Conservation (phyloP, 768 basidiomycete genomes). For the Pleurotus tuber-regium region DNA sequence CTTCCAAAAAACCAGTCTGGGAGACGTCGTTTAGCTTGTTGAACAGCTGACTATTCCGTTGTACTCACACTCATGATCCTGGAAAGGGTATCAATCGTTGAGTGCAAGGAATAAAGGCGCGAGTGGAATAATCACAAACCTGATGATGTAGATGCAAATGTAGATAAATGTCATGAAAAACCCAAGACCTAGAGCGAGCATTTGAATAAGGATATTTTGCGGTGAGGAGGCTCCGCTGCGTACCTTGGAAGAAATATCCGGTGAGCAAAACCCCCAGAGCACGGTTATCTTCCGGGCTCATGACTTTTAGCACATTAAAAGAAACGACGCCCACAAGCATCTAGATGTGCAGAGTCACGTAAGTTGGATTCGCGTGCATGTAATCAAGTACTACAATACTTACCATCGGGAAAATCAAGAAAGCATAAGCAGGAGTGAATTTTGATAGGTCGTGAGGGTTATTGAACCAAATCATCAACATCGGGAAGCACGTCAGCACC, state of each 20-base stretch:
- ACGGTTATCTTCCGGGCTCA: conserved; percentile 31
- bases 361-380: not conserved
- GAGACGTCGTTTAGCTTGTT: not conserved
- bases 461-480: conserved; percentile 51
- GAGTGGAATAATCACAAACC: conserved; percentile 20
- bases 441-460: conserved; percentile 40
- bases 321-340: conserved; percentile 51
- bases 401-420: conserved; percentile 36
- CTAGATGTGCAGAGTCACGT: conserved; percentile 18
- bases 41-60: not conserved
- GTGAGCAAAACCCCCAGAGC: conserved; percentile 39
- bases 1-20: conserved; percentile 45
- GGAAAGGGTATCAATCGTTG: not conserved
- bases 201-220: not conserved
- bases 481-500: conserved; percentile 38
- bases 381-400: conserved; percentile 12
- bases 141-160: conserved; percentile 46
- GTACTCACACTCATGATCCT: conserved; percentile 39
- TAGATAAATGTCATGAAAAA: conserved; percentile 52
- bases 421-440: conserved; percentile 36
- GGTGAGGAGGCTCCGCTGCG: not conserved
- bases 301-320: conserved; percentile 38
- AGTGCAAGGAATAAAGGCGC: not conserved
- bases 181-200: conserved; percentile 29
- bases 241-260: conserved; percentile 49